These are phyloP conservation scores for Fusarium cicatricum DNA, from an alignment of 2,329 filamentous ascomycete species.

Conservation along the genomic window DNA sequence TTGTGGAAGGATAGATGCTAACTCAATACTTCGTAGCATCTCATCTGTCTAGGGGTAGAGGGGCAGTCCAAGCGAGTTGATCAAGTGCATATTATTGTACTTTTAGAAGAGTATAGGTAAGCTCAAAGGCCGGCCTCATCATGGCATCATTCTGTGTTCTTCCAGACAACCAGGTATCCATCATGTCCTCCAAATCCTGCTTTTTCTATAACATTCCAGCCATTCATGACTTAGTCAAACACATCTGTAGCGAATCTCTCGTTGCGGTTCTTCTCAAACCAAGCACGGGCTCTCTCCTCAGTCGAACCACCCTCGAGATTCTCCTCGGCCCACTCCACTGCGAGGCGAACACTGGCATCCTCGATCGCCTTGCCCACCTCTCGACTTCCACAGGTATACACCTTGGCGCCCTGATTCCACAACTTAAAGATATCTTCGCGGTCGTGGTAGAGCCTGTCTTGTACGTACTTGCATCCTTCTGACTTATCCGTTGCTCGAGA, in stretches of 20 bases:
- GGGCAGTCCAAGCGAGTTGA: too few relatives aligned
- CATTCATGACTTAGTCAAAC: constrained; percentile 59
- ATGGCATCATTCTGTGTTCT: too few relatives aligned
- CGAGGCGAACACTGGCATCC: constrained; percentile 49
- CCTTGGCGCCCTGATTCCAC: constrained; percentile 57
- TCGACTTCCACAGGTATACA: constrained; percentile 72
- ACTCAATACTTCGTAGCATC: too few relatives aligned
- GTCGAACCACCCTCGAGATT: constrained; percentile 41
- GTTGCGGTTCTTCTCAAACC: constrained; percentile 61
- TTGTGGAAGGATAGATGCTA: too few relatives aligned
- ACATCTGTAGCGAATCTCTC: constrained; percentile 68
- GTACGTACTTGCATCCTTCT: constrained; percentile 58
- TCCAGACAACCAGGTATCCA: too few relatives aligned
- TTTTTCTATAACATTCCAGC: neutral
- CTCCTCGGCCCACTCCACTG: constrained; percentile 43
- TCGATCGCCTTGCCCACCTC: constrained; percentile 59
- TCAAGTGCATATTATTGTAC: too few relatives aligned
- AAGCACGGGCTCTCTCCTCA: constrained; percentile 52
- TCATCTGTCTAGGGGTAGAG: too few relatives aligned
- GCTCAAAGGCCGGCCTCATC: too few relatives aligned
- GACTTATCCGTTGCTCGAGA: constrained; percentile 51
- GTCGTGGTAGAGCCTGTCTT: constrained; percentile 53
- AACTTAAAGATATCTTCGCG: constrained; percentile 48
- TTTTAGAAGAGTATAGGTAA: too few relatives aligned
- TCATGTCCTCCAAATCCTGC: too few relatives aligned